Conservation (phyloP, 1,284 basidiomycete genomes). For the Microbotryum intermedium region DNA sequence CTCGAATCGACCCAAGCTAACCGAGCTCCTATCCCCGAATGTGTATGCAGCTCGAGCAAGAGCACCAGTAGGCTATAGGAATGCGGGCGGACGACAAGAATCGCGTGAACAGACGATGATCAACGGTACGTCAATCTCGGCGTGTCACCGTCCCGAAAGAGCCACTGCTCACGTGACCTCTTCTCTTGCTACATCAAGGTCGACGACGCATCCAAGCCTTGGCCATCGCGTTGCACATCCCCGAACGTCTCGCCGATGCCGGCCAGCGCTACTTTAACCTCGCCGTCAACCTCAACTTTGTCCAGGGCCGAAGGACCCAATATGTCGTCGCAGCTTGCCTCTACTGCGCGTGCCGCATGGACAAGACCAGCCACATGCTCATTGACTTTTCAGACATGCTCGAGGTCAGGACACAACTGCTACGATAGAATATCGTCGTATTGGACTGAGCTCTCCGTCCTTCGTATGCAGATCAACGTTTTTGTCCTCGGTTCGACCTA, state of each 20-base stretch:
- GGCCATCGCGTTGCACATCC: slow-evolving; percentile 65
- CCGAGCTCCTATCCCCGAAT: background rate
- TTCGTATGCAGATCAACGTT: slow-evolving; percentile 70
- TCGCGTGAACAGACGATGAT: slow-evolving; percentile 81
- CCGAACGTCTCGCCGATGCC: slow-evolving; percentile 67
- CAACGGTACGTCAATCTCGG: slow-evolving; percentile 53
- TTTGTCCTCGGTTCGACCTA: slow-evolving; percentile 96
- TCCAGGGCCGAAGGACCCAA: slow-evolving; percentile 80
- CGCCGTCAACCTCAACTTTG: slow-evolving; percentile 87
- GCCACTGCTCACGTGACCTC: background rate
- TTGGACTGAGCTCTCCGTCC: too few relatives aligned
- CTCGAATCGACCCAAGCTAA: background rate
- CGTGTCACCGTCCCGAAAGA: background rate
- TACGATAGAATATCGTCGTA: slow-evolving; percentile 8
- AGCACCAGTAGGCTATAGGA: slow-evolving; percentile 68
- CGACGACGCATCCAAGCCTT: slow-evolving; percentile 72
- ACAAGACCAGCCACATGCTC: slow-evolving; percentile 87
- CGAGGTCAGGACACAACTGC: slow-evolving; percentile 49
- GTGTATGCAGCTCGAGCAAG: slow-evolving; percentile 57
- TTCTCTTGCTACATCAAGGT: slow-evolving; percentile 45
- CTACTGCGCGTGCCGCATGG: slow-evolving; percentile 87
- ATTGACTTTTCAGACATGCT: slow-evolving; percentile 94
- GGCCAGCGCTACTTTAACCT: slow-evolving; percentile 86
- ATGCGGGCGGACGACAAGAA: slow-evolving; percentile 57
- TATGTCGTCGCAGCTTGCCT: slow-evolving; percentile 93